These are phyloP conservation scores for Exophiala alcalophila DNA, from an alignment of 2,329 filamentous ascomycete species.

Conservation along the genomic window DNA sequence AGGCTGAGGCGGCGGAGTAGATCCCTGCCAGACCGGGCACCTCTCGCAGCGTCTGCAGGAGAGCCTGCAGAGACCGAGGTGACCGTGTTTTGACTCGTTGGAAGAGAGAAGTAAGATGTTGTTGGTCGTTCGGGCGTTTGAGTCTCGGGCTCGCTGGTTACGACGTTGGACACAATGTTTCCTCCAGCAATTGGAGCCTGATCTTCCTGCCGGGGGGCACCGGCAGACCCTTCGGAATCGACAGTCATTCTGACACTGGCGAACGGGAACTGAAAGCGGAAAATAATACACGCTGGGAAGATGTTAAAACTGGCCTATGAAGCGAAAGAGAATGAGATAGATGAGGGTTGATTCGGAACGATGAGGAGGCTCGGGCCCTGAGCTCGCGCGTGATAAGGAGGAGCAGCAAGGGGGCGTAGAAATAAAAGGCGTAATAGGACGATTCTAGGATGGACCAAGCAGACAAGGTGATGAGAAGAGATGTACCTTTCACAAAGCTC, in stretches of 20 bases:
- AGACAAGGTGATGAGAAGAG: slow-evolving; percentile 1
- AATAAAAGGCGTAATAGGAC: too few relatives aligned
- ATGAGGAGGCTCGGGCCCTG: too few relatives aligned
- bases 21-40: slow-evolving; percentile 49
- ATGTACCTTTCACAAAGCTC: slow-evolving; percentile 4
- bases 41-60: slow-evolving; percentile 44
- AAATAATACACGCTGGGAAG: too few relatives aligned
- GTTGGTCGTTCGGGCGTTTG: slow-evolving; percentile 34
- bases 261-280: background rate
- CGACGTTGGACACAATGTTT: too few relatives aligned
- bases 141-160: slow-evolving; percentile 18
- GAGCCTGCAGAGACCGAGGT: slow-evolving; percentile 23
- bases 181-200: too few relatives aligned
- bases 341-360: too few relatives aligned
- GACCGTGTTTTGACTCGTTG: slow-evolving; percentile 27
- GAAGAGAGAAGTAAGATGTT: slow-evolving; percentile 25
- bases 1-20: slow-evolving; percentile 54
- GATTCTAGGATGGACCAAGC: too few relatives aligned
- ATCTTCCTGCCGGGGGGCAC: too few relatives aligned
- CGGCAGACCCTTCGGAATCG: background rate
- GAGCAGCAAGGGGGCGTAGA: too few relatives aligned
- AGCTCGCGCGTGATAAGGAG: too few relatives aligned
- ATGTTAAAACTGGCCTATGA: too few relatives aligned
- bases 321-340: too few relatives aligned
- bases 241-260: background rate